Evolutionary conservation across 1,139 yeast genomes (phyloP).

Genomic region (Petasospora rhodanensis): DNA sequence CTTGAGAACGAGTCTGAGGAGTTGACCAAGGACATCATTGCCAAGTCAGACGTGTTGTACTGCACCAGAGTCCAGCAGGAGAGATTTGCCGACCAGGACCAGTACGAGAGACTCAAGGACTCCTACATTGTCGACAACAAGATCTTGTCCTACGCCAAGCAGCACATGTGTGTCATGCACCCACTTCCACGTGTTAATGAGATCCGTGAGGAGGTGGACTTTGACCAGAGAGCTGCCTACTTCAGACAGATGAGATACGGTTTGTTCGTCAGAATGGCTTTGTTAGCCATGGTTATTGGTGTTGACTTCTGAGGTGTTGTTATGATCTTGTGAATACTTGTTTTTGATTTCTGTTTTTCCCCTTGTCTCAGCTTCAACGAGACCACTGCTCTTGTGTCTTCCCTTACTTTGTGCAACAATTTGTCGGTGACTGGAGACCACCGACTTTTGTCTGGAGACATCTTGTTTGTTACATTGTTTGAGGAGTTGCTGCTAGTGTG

Average conservation of each 20-base stretch:
- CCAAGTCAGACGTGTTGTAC: constrained; percentile 90
- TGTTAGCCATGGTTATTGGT: constrained; percentile 96
- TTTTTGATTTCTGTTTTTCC: constrained; percentile 1
- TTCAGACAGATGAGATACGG: constrained; percentile 99
- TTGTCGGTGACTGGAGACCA: constrained; percentile 15
- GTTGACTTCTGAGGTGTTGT: constrained; percentile 56
- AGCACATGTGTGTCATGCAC: constrained; percentile 98
- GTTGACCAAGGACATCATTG: constrained; percentile 78
- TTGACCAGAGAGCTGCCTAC: constrained; percentile 98
- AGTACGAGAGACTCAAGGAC: constrained; percentile 87
- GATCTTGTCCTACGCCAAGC: constrained; percentile 87
- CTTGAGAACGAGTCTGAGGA: constrained; percentile 67
- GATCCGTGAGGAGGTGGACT: constrained; percentile 96
- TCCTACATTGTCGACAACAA: constrained; percentile 89
- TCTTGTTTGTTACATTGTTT: too few relatives aligned
- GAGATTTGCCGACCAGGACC: constrained; percentile 71
- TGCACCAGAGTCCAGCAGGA: constrained; percentile 98
- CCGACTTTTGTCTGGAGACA: constrained; percentile 4
- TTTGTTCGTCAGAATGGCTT: constrained; percentile 96
- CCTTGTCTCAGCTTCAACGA: too few relatives aligned
- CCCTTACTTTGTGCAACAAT: not conserved
- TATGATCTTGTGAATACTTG: too few relatives aligned
- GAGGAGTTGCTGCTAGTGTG: too few relatives aligned
- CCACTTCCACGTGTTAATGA: constrained; percentile 97
- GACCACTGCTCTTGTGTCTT: not conserved